phyloP scores from a whole-genome alignment of 2,329 filamentous ascomycete species.

The Fonsecaea pugnacius region DNA sequence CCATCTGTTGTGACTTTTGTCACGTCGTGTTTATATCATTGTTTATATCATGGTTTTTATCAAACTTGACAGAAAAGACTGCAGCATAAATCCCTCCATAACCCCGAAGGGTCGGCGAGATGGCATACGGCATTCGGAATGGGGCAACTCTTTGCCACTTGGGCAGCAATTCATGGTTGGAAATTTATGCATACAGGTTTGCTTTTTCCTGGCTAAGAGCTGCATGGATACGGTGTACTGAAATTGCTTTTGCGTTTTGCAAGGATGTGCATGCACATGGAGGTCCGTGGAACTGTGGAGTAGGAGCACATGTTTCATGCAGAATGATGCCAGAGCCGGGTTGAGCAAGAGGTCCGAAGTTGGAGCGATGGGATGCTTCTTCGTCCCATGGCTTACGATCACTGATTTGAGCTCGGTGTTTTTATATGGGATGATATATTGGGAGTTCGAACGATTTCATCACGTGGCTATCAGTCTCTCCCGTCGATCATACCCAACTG shows the following conservation, averaged over 20 bases:
- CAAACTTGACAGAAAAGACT: background rate
- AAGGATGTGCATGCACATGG: constrained; percentile 1
- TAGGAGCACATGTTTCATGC: background rate
- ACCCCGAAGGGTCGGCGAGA: constrained; percentile 1
- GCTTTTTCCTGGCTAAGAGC: background rate
- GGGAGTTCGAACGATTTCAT: background rate
- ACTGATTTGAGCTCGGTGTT: background rate
- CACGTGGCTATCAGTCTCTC: constrained; percentile 1
- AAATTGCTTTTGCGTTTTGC: background rate
- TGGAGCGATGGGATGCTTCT: background rate
- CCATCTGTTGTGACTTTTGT: constrained; percentile 38
- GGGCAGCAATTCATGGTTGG: background rate
- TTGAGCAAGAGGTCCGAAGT: background rate
- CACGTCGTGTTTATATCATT: constrained; percentile 21
- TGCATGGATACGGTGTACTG: background rate
- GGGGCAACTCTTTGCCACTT: constrained; percentile 1
- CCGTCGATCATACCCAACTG: background rate
- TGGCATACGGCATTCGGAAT: constrained; percentile 1
- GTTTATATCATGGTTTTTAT: background rate
- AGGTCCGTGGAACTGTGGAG: background rate
- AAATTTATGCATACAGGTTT: background rate
- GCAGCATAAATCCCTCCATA: constrained; percentile 1
- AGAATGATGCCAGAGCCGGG: background rate
- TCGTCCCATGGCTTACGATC: background rate
- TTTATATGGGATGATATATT: background rate